Conservation (phyloP, 805 yeast species). For the Isabelozyma gotoi region DNA sequence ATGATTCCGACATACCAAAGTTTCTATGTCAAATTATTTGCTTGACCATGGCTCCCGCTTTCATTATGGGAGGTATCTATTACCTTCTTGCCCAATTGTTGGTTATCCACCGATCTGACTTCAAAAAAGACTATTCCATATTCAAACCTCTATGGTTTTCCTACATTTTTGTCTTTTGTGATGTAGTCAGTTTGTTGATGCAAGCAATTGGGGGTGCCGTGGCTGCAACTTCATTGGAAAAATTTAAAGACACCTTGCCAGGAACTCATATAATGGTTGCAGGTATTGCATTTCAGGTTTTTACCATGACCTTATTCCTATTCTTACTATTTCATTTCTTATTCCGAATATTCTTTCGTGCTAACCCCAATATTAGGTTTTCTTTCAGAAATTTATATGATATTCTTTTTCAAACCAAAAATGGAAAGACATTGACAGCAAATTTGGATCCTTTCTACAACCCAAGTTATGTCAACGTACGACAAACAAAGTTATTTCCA, state of each 20-base stretch:
- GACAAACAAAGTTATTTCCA: slow-evolving; percentile 36
- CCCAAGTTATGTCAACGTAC: slow-evolving; percentile 30
- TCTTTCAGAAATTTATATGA: slow-evolving; percentile 14
- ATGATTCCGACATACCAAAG: slow-evolving; percentile 29
- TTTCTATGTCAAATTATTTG: slow-evolving; percentile 66
- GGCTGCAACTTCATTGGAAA: slow-evolving; percentile 49
- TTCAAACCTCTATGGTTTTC: slow-evolving; percentile 61
- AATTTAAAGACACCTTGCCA: slow-evolving; percentile 22
- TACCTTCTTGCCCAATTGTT: slow-evolving; percentile 66
- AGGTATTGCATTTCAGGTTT: slow-evolving; percentile 77
- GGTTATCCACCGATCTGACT: slow-evolving; percentile 52
- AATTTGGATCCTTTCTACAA: slow-evolving; percentile 28
- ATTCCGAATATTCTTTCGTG: slow-evolving; percentile 34
- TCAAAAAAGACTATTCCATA: slow-evolving; percentile 38
- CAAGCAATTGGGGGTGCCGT: slow-evolving; percentile 81
- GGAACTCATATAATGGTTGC: slow-evolving; percentile 76
- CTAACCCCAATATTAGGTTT: slow-evolving; percentile 24
- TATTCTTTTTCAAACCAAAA: slow-evolving; percentile 20
- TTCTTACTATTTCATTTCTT: slow-evolving; percentile 49
- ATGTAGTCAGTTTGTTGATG: slow-evolving; percentile 58
- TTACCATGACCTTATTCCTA: slow-evolving; percentile 63
- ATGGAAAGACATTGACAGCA: slow-evolving; percentile 15
- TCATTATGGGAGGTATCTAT: slow-evolving; percentile 82
- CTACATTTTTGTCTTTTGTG: slow-evolving; percentile 63
- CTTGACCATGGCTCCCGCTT: slow-evolving; percentile 78